Percentiles rank a stretch among this genome's conserved stretches.
Conservation (phyloP, 1,139 yeast species). For the Hansenula lynferdii region DNA sequence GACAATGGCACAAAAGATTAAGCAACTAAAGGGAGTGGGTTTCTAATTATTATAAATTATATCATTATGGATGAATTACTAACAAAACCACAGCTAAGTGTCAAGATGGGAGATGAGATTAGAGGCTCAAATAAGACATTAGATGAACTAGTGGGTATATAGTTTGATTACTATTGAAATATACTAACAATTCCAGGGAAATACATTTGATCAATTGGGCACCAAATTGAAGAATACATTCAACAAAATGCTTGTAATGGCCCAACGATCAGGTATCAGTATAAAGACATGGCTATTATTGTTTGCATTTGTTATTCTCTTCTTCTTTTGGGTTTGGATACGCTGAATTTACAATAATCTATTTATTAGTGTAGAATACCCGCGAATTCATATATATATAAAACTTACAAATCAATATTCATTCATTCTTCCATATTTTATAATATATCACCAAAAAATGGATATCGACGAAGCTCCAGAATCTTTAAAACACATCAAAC, state of each 20-base stretch:
- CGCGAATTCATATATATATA: too few relatives aligned
- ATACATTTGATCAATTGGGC: slow-evolving; percentile 42
- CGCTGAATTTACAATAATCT: not conserved
- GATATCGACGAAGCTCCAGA: slow-evolving; percentile 35
- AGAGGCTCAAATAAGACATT: slow-evolving; percentile 64
- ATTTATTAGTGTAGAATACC: too few relatives aligned
- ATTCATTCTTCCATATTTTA: too few relatives aligned
- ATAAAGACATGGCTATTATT: slow-evolving; percentile 76
- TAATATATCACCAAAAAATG: too few relatives aligned
- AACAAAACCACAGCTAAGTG: slow-evolving; percentile 40
- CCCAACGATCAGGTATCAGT: slow-evolving; percentile 74
- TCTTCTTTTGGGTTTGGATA: slow-evolving; percentile 79
- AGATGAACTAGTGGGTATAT: slow-evolving; percentile 47
- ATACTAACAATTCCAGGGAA: slow-evolving; percentile 29
- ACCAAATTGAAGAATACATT: slow-evolving; percentile 57
- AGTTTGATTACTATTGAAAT: slow-evolving; percentile 18
- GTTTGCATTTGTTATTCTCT: slow-evolving; percentile 53
- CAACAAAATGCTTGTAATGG: slow-evolving; percentile 74
- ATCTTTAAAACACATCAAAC: slow-evolving; percentile 61
- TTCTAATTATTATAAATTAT: too few relatives aligned
- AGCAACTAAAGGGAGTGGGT: slow-evolving; percentile 67
- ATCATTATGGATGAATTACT: too few relatives aligned
- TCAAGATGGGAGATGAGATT: slow-evolving; percentile 81
- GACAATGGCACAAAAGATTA: slow-evolving; percentile 64
- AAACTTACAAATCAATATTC: too few relatives aligned